Evolutionary conservation across 139 green algal genomes (phyloP).

Genomic region (Eudorina sp.): DNA sequence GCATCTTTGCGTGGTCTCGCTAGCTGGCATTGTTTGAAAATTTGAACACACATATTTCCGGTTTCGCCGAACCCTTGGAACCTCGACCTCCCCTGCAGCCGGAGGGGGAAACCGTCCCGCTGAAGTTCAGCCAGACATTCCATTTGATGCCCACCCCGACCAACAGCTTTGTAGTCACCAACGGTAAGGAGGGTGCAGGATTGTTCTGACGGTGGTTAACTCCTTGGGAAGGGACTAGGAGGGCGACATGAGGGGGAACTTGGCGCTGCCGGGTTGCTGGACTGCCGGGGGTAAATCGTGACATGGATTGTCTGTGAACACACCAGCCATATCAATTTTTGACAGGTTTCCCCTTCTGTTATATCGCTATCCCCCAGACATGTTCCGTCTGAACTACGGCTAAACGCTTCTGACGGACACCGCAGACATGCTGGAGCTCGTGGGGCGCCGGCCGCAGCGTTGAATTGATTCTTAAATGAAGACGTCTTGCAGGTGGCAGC

Average conservation of each 20-base stretch:
- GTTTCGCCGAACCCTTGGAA: too few species aligned
- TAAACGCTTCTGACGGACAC: conserved; percentile 51
- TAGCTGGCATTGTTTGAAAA: too few species aligned
- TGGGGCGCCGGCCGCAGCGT: too few species aligned
- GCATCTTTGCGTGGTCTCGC: too few species aligned
- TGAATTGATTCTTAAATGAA: too few species aligned
- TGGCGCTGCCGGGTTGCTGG: neutral
- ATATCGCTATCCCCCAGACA: conserved; percentile 64
- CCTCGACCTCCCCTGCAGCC: conserved; percentile 69
- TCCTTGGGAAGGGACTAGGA: neutral
- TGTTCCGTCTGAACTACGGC: conserved; percentile 87
- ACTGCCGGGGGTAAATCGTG: neutral
- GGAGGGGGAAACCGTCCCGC: conserved; percentile 83
- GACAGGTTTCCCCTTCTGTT: too few species aligned
- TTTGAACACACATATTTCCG: too few species aligned
- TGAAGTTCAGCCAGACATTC: conserved; percentile 96
- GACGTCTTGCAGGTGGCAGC: too few species aligned
- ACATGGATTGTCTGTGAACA: too few species aligned
- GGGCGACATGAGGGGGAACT: too few species aligned
- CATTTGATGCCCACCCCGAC: conserved; percentile 82
- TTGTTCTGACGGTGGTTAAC: neutral
- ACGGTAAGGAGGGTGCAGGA: conserved; percentile 68
- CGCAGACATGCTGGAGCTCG: too few species aligned
- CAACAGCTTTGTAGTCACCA: conserved; percentile 86
- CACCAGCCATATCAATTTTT: neutral